Percentiles rank a stretch among this genome's conserved stretches.
Evolutionary conservation across 2,329 filamentous ascomycete species (phyloP).

Genomic region (Colletotrichum cuscutae): DNA sequence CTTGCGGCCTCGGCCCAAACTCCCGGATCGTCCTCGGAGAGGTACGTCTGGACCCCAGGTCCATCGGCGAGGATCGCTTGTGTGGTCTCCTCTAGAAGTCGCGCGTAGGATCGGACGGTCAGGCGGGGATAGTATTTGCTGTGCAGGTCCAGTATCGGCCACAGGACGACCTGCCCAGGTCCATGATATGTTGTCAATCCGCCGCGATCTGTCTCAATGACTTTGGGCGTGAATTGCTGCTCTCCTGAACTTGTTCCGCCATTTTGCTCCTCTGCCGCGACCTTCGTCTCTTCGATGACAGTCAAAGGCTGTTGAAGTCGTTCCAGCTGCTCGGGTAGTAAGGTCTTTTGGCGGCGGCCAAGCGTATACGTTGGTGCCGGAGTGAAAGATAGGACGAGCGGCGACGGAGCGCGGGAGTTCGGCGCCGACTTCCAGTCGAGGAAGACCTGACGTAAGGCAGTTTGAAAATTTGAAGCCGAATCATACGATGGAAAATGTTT

Average conservation of each 20-base stretch:
- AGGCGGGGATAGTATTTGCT: conserved; percentile 65
- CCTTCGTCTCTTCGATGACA: conserved; percentile 41
- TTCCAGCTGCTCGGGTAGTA: conserved; percentile 57
- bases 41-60: conserved; percentile 68
- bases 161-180: conserved; percentile 91
- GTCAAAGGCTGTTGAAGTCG: conserved; percentile 55
- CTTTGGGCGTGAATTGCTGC: conserved; percentile 62
- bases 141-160: conserved; percentile 87
- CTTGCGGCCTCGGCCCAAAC: conserved; percentile 73
- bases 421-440: conserved; percentile 47
- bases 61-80: conserved; percentile 67
- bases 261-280: too few species aligned
- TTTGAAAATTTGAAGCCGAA: conserved; percentile 30
- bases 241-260: conserved; percentile 6
- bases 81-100: conserved; percentile 80
- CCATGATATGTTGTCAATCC: conserved; percentile 96
- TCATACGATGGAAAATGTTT: conserved; percentile 15
- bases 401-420: conserved; percentile 61
- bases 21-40: conserved; percentile 81
- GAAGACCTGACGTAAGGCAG: conserved; percentile 44
- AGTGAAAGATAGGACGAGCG: conserved; percentile 84
- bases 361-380: conserved; percentile 88
- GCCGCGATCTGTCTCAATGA: conserved; percentile 80
- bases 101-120: conserved; percentile 80
- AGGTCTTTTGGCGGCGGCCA: conserved; percentile 78